phyloP scores from a whole-genome alignment of 1,139 yeast species.

The Blastobotrys buckinghamii region DNA sequence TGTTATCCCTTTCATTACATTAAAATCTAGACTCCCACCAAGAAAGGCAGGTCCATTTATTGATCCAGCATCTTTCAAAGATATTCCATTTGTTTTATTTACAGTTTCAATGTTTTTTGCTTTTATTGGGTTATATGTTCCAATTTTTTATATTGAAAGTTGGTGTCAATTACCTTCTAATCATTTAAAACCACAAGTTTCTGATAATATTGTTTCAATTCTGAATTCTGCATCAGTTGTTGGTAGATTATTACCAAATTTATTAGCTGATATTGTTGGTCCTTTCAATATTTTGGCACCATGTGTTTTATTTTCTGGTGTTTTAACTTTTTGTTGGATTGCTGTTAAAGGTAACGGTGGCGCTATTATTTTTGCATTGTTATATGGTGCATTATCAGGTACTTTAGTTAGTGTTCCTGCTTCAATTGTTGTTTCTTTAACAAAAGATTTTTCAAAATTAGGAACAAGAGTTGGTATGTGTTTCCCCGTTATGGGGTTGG shows the following conservation, averaged over 20 bases:
- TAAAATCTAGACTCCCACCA: slow-evolving; percentile 30
- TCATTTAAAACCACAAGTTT: slow-evolving; percentile 22
- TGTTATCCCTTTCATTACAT: slow-evolving; percentile 20
- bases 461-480: slow-evolving; percentile 54
- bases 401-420: slow-evolving; percentile 42
- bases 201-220: slow-evolving; percentile 40
- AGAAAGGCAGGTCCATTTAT: slow-evolving; percentile 27
- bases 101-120: slow-evolving; percentile 28
- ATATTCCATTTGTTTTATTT: slow-evolving; percentile 28
- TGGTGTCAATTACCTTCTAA: slow-evolving; percentile 27
- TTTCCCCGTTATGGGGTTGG: slow-evolving; percentile 49
- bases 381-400: slow-evolving; percentile 48
- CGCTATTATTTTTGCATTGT: slow-evolving; percentile 35
- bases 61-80: slow-evolving; percentile 29
- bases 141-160: slow-evolving; percentile 33
- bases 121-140: slow-evolving; percentile 33
- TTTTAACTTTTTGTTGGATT: slow-evolving; percentile 34
- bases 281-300: slow-evolving; percentile 37
- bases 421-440: slow-evolving; percentile 43
- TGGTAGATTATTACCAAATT: slow-evolving; percentile 48
- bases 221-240: slow-evolving; percentile 45
- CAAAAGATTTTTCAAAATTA: slow-evolving; percentile 38
- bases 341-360: slow-evolving; percentile 41
- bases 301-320: slow-evolving; percentile 19
- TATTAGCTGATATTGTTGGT: slow-evolving; percentile 36